Evolutionary conservation across 2,329 filamentous ascomycete genomes (phyloP).

Genomic region (Onygenales sp.): DNA sequence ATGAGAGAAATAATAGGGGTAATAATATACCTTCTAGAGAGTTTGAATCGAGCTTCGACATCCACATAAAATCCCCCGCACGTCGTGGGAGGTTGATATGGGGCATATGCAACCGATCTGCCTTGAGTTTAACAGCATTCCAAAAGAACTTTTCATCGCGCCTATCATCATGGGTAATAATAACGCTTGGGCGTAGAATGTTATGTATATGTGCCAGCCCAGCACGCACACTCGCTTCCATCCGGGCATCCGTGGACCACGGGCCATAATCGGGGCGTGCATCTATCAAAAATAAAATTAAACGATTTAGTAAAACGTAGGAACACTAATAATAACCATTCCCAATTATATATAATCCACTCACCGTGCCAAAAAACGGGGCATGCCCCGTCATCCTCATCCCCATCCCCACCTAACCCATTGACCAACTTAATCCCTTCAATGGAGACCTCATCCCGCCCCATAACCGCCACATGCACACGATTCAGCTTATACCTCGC

Average conservation of each 20-base stretch:
- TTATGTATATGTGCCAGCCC: constrained; percentile 62
- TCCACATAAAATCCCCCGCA: constrained; percentile 58
- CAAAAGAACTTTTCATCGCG: constrained; percentile 62
- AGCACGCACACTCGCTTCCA: constrained; percentile 54
- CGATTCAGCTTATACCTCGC: constrained; percentile 55
- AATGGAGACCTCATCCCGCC: constrained; percentile 59
- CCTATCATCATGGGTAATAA: constrained; percentile 59
- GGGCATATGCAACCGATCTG: constrained; percentile 44
- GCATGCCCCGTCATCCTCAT: constrained; percentile 56
- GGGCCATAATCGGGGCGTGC: constrained; percentile 65
- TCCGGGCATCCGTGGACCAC: constrained; percentile 60
- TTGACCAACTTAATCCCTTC: constrained; percentile 66
- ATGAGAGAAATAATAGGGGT: neutral
- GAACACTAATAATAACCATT: neutral
- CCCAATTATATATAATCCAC: constrained; percentile 10
- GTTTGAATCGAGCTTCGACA: constrained; percentile 64
- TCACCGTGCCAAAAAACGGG: constrained; percentile 52
- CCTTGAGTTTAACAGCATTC: constrained; percentile 48
- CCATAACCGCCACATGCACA: constrained; percentile 75
- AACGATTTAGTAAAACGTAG: neutral
- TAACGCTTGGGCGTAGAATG: constrained; percentile 67
- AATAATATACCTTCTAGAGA: constrained; percentile 51
- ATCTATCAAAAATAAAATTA: constrained; percentile 33
- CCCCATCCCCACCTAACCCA: constrained; percentile 32
- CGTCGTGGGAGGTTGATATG: constrained; percentile 65